Base-by-base conservation (phyloP, 192 early-diverging fungal genomes). In the Umbelopsis vinacea region DNA sequence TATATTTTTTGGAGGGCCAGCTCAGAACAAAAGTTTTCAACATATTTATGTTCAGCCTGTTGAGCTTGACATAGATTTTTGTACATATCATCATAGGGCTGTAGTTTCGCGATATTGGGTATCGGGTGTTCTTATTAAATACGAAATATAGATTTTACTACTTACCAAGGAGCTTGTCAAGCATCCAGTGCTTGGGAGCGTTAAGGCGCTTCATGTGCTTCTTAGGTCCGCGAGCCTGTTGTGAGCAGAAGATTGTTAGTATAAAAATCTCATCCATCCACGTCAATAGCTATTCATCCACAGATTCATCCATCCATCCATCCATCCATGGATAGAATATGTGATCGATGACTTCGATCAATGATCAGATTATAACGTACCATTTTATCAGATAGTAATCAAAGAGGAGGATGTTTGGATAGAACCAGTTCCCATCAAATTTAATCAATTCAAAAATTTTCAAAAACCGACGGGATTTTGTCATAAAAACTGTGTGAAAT, bases 141-240 rank as follows among this genome's bases (percentile, higher is more conserved):
- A 17, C 12, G 15, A 37, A n/a, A 35, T 8, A 38, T 55, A 14
- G 5, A 26, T 17, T 4, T 17, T 50, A 1, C 29, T 63, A 63
- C 57, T 63, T 29, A 63, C 57, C 57, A n/a, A 63, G 57, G 76
- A 99, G 93, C 86, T 99, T 99, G 95, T 98, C 97, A 82, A 99
- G 92, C 96, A 99, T 97, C 98, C 98, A 99, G 92, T 98, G 96
- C 91, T 96, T 96, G 85, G 98, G 98, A 66, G 97, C 96, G 79
- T 86, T 87, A 76, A 99, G 93, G 77, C 98, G 95, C 94, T 99
- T 99, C 91, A 99, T 89, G 87, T 99, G 98, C 92, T 99, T 98
- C 90, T 96, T 97, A 71, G 95, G 96, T 84, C 98, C 98, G 80
- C 97, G 93, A 82, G 90, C 89, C 93, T 85, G 76, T 24, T 14